Evolutionary conservation across 768 basidiomycete genomes (phyloP).

Genomic region (Xerocomellus intermedius): DNA sequence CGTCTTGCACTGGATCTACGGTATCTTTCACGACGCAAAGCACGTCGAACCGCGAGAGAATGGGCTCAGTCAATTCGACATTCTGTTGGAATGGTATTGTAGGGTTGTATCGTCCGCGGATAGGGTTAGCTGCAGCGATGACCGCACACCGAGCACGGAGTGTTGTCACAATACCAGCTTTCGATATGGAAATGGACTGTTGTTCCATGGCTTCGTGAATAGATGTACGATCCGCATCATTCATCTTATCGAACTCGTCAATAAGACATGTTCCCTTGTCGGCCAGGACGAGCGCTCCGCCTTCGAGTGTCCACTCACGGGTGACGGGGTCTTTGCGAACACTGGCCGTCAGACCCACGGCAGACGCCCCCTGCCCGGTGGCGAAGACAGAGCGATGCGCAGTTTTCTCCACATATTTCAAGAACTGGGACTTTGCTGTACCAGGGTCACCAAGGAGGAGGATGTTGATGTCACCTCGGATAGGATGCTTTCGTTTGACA

Average conservation of each 20-base stretch:
- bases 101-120: conserved; percentile 96
- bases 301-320: conserved; percentile 97
- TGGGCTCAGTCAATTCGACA: conserved; percentile 97
- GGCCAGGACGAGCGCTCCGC: conserved; percentile 95
- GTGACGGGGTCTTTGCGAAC: conserved; percentile 99
- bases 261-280: conserved; percentile 98
- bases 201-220: conserved; percentile 99
- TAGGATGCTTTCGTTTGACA: conserved; percentile 93
- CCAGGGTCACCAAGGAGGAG: conserved; percentile 96
- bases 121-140: conserved; percentile 96
- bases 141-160: conserved; percentile 97
- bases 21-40: conserved; percentile 97
- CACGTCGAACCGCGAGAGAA: conserved; percentile 96
- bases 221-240: conserved; percentile 94
- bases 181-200: conserved; percentile 98
- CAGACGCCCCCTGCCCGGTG: conserved; percentile 96
- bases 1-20: conserved; percentile 96
- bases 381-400: conserved; percentile 97
- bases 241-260: conserved; percentile 99
- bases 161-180: conserved; percentile 98
- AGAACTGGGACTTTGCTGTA: conserved; percentile 98
- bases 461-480: conserved; percentile 97
- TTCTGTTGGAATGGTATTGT: conserved; percentile 99
- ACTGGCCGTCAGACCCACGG: conserved; percentile 97
- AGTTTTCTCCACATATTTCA: conserved; percentile 99